These are phyloP conservation scores for Cocos nucifera DNA, from an alignment of 176 grass and related monocot genomes.

Conservation along the genomic window DNA sequence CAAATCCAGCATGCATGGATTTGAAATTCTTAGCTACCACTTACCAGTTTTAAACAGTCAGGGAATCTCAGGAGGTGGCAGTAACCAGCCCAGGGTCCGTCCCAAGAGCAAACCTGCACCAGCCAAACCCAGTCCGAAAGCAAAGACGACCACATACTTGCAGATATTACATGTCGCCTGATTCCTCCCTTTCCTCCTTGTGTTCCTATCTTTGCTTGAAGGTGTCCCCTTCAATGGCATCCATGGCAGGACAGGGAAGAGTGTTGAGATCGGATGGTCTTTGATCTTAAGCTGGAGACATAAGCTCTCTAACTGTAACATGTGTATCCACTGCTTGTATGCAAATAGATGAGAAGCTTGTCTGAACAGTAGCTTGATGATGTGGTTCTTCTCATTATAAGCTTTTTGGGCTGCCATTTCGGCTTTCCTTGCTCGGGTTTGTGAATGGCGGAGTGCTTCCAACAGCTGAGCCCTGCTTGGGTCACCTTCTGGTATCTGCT, in stretches of 20 bases:
- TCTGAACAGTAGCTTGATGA: slow-evolving; percentile 67
- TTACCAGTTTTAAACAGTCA: not conserved
- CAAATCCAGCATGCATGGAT: not conserved
- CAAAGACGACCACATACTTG: slow-evolving; percentile 40
- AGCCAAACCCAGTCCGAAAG: slow-evolving; percentile 60
- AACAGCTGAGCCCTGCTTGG: slow-evolving; percentile 36
- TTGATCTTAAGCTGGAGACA: slow-evolving; percentile 73
- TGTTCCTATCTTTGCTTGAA: slow-evolving; percentile 13
- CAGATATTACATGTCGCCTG: slow-evolving; percentile 25
- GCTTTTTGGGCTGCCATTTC: slow-evolving; percentile 82
- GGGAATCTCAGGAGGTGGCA: slow-evolving; percentile 34
- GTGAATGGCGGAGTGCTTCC: slow-evolving; percentile 80
- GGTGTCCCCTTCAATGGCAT: slow-evolving; percentile 28
- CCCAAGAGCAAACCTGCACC: slow-evolving; percentile 81
- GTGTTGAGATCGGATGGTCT: slow-evolving; percentile 47
- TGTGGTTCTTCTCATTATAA: slow-evolving; percentile 69
- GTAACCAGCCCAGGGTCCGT: slow-evolving; percentile 74
- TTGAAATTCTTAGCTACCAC: not conserved
- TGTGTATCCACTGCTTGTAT: slow-evolving; percentile 86
- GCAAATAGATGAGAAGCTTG: slow-evolving; percentile 81
- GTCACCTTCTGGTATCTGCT: not conserved
- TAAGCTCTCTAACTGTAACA: slow-evolving; percentile 79
- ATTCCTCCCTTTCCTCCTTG: slow-evolving; percentile 39
- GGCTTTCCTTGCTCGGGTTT: slow-evolving; percentile 80
- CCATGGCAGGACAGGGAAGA: slow-evolving; percentile 61